A percentile compares a stretch with the other conserved stretches of the same genome.
Evolutionary conservation across 164 flowering plant genomes (phyloP).

Genomic region (Pachysandra terminalis): DNA sequence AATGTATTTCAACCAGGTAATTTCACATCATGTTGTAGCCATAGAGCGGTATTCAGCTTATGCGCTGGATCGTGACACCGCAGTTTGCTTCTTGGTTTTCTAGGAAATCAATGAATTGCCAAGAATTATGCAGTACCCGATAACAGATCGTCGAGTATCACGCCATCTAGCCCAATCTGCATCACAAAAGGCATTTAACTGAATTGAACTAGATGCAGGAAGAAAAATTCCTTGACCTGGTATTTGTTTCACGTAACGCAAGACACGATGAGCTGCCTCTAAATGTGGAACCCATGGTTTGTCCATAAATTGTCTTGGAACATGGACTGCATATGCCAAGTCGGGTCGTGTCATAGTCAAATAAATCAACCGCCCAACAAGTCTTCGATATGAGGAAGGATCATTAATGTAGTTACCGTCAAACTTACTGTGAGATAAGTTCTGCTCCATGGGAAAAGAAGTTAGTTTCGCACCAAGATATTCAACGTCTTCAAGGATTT

Average conservation of each 20-base stretch:
- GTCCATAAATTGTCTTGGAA: too few relatives aligned
- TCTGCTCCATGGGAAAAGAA: slow-evolving; percentile 11
- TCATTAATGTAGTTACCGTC: slow-evolving; percentile 8
- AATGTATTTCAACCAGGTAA: too few relatives aligned
- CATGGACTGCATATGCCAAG: too few relatives aligned
- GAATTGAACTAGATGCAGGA: slow-evolving; percentile 6
- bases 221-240: slow-evolving; percentile 9
- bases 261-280: background rate
- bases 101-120: slow-evolving; percentile 16
- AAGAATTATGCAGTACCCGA: slow-evolving; percentile 11
- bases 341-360: slow-evolving; percentile 7
- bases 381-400: too few relatives aligned
- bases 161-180: slow-evolving; percentile 20
- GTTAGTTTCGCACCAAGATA: slow-evolving; percentile 12
- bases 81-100: slow-evolving; percentile 19
- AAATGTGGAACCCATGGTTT: background rate
- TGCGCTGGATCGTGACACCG: slow-evolving; percentile 5
- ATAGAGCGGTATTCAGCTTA: too few relatives aligned
- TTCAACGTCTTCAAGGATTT: slow-evolving; percentile 15
- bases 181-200: slow-evolving; percentile 15
- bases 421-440: slow-evolving; percentile 12
- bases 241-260: slow-evolving; percentile 11
- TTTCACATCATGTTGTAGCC: too few relatives aligned
- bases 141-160: slow-evolving; percentile 16
- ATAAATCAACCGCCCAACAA: too few relatives aligned